Percentiles rank a stretch among this genome's conserved stretches.
These are phyloP conservation scores for Rhododendron kiyosumense DNA, from an alignment of 148 eudicot genomes.

Conservation along the genomic window DNA sequence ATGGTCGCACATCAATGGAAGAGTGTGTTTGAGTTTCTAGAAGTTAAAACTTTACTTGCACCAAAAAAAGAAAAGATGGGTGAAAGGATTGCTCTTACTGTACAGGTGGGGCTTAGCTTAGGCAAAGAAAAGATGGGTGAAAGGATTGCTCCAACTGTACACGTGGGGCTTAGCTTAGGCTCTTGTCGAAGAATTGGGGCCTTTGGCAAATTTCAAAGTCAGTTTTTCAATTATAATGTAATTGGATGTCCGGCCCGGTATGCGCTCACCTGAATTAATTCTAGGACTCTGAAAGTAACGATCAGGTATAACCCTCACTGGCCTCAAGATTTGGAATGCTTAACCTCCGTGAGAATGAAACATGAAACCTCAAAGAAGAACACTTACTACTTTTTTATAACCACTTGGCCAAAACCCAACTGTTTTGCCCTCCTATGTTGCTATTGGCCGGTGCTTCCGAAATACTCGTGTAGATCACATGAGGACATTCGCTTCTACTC, in stretches of 20 bases:
- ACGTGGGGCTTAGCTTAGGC: not conserved
- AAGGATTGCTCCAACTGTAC: not conserved
- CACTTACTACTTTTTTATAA: too few species aligned
- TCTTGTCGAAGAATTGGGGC: not conserved
- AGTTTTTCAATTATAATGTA: not conserved
- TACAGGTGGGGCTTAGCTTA: not conserved
- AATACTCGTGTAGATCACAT: not conserved
- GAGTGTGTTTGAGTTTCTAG: not conserved
- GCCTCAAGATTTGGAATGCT: too few species aligned
- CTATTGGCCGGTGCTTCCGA: too few species aligned
- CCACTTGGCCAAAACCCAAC: too few species aligned
- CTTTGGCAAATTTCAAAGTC: not conserved
- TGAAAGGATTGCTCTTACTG: not conserved
- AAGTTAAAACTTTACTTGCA: not conserved
- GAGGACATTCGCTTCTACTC: too few species aligned
- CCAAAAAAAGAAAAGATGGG: not conserved
- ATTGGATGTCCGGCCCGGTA: too few species aligned
- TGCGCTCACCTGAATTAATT: too few species aligned
- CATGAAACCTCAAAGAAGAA: too few species aligned
- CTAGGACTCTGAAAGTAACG: fast-evolving
- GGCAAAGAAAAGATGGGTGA: not conserved
- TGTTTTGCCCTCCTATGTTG: too few species aligned
- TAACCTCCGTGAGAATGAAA: too few species aligned
- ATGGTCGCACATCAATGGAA: not conserved
- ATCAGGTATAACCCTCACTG: fast-evolving